Evolutionary conservation across 1,284 basidiomycete species (phyloP).

Genomic region (Leccinum solheimii): DNA sequence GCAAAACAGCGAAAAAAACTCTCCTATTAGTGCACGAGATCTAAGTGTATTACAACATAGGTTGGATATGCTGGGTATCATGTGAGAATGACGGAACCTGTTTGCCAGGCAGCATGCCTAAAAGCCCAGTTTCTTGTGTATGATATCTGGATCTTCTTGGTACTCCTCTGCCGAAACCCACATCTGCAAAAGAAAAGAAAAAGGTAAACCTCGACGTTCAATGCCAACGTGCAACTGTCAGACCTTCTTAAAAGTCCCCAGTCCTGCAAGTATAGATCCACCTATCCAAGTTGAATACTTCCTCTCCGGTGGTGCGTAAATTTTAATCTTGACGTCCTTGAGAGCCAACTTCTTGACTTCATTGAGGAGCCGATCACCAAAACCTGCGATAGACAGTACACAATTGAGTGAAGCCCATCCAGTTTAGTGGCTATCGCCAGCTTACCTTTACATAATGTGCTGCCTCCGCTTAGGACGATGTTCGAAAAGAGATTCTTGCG

Average conservation of each 20-base stretch:
- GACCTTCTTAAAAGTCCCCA: constrained; percentile 98
- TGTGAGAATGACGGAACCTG: constrained; percentile 17
- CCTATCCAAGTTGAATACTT: constrained; percentile 99
- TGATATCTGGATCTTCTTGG: constrained; percentile 98
- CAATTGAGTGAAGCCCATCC: constrained; percentile 6
- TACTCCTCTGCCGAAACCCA: constrained; percentile 99
- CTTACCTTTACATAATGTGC: constrained; percentile 88
- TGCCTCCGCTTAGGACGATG: constrained; percentile 95
- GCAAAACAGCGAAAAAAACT: constrained; percentile 29
- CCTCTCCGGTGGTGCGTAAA: constrained; percentile 98
- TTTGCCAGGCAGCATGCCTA: constrained; percentile 32
- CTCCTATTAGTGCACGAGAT: constrained; percentile 35
- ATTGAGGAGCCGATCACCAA: constrained; percentile 92
- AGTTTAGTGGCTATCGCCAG: constrained; percentile 6
- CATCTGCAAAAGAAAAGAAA: constrained; percentile 59
- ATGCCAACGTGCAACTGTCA: constrained; percentile 8
- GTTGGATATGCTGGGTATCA: constrained; percentile 36
- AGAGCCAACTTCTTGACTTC: constrained; percentile 97
- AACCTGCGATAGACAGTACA: constrained; percentile 55
- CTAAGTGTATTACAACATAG: constrained; percentile 36
- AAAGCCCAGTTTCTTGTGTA: constrained; percentile 89
- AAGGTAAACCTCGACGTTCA: constrained; percentile 9
- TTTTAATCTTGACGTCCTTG: constrained; percentile 98
- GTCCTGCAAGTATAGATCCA: constrained; percentile 91
- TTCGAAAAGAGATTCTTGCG: constrained; percentile 95